Evolutionary conservation across 176 grass and related monocot species (phyloP).

Genomic region (Pontederia crassipes): DNA sequence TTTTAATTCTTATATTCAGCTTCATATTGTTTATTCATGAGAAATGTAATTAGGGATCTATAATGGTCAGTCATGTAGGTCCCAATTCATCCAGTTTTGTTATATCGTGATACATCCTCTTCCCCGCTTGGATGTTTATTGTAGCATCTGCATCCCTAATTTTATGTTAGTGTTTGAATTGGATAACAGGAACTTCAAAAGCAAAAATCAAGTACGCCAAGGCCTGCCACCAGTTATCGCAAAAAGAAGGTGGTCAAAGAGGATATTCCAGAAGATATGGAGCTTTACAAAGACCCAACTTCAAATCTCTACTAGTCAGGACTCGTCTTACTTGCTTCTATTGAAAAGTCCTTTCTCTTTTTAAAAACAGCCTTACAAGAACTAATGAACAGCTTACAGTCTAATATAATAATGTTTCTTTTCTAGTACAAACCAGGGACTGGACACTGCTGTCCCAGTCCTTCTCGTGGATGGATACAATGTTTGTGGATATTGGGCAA

Average conservation of each 20-base stretch:
- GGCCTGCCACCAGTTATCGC: slow-evolving; percentile 52
- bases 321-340: slow-evolving; percentile 14
- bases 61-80: too few species aligned
- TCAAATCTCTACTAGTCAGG: slow-evolving; percentile 62
- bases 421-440: slow-evolving; percentile 55
- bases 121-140: not conserved
- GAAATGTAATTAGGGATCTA: too few species aligned
- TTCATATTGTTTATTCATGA: too few species aligned
- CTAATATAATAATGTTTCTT: not conserved
- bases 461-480: slow-evolving; percentile 95
- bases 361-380: not conserved
- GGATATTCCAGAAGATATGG: slow-evolving; percentile 49
- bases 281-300: slow-evolving; percentile 56
- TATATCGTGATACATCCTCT: not conserved
- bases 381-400: not conserved
- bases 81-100: not conserved
- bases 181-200: slow-evolving; percentile 54
- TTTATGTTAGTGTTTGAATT: slow-evolving; percentile 7
- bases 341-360: not conserved
- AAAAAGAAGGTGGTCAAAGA: slow-evolving; percentile 79
- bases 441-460: slow-evolving; percentile 61
- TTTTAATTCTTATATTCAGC: too few species aligned
- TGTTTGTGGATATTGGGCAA: slow-evolving; percentile 85
- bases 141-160: not conserved
- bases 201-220: slow-evolving; percentile 39